Evolutionary conservation across 1,139 yeast species (phyloP), one percentile per base, ranked within the genome.

Genomic region (Zygosaccharomyces pseudobailii): DNA sequence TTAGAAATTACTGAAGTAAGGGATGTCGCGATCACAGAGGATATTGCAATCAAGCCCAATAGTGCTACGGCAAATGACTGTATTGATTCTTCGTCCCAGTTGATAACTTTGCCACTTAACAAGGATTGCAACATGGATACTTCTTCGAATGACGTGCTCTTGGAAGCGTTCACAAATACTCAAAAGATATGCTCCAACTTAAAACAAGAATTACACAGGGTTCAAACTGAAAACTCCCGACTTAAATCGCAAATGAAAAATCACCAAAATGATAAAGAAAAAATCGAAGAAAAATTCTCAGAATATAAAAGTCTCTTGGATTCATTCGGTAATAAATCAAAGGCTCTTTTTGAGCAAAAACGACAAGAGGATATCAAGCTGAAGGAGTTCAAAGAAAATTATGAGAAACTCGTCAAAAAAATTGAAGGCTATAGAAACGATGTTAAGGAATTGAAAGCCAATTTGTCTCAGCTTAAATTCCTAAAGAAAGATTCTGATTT

Each of bases 161-260:
- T 64, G 24, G 66, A 61, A 40, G 69, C 69, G 0, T 64, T 65
- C 43, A 61, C 60, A 2, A 63, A 63, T 45, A 64, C 67, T 1
- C 68, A 64, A 42, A 53, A 55, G 36, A 62, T 63, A 19, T 63
- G 66, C 47, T 51, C 66, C 4, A 61, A 45, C 45, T 48, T 65
- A 27, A 63, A 63, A 42, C 53, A 54, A 33, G 67, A 63, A 36
- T 40, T 64, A 17, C 59, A 55, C 27, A 50, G 49, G 33, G 51
- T 52, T 35, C 58, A 59, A 24, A 40, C 52, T n/a, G 63, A 57
- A 37, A 64, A 62, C 33, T 32, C 46, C 7, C 55, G 53, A 34
- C 52, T 64, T 27, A 55, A 55, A 25, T 28, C 49, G 10, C 54
- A 55, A 22, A 37, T 62, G 17, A 48, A 45, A 20, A 38, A 35